Conservation (phyloP, 805 yeast species). For the Lachancea lanzarotensis region DNA sequence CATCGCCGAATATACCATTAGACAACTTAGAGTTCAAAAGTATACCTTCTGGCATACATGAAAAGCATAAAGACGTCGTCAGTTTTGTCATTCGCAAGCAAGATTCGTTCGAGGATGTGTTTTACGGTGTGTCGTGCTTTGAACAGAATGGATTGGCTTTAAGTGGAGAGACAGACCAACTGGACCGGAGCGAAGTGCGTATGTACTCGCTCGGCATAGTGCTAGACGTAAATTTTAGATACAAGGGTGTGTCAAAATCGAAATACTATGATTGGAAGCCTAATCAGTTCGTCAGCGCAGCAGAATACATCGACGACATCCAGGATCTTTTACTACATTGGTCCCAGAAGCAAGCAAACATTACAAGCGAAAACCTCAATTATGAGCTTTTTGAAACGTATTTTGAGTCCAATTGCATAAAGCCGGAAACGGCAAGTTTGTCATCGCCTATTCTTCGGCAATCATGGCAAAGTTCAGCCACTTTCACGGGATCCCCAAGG, state of each 20-base stretch:
- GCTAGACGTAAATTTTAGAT: conserved; percentile 36
- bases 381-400: conserved; percentile 16
- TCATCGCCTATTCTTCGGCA: conserved; percentile 15
- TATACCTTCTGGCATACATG: conserved; percentile 66
- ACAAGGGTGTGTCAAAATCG: conserved; percentile 5
- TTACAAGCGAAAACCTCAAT: background rate
- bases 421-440: conserved; percentile 7
- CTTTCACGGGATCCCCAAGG: conserved; percentile 5
- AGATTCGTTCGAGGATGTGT: conserved; percentile 13
- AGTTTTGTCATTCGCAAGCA: conserved; percentile 41
- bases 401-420: conserved; percentile 12
- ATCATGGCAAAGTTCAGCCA: conserved; percentile 12
- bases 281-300: conserved; percentile 15
- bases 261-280: conserved; percentile 15
- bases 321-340: conserved; percentile 20
- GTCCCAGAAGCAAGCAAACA: conserved; percentile 9
- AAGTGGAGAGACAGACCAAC: conserved; percentile 12
- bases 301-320: conserved; percentile 18
- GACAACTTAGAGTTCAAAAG: conserved; percentile 53
- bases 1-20: conserved; percentile 18
- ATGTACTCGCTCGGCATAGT: conserved; percentile 63
- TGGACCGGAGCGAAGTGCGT: conserved; percentile 41
- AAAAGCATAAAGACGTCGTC: conserved; percentile 43
- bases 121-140: conserved; percentile 48
- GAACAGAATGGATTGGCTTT: conserved; percentile 37